Percentiles rank a stretch among this genome's conserved stretches.
Conservation (phyloP, 495 filamentous ascomycete species). For the Choiromyces venosus region DNA sequence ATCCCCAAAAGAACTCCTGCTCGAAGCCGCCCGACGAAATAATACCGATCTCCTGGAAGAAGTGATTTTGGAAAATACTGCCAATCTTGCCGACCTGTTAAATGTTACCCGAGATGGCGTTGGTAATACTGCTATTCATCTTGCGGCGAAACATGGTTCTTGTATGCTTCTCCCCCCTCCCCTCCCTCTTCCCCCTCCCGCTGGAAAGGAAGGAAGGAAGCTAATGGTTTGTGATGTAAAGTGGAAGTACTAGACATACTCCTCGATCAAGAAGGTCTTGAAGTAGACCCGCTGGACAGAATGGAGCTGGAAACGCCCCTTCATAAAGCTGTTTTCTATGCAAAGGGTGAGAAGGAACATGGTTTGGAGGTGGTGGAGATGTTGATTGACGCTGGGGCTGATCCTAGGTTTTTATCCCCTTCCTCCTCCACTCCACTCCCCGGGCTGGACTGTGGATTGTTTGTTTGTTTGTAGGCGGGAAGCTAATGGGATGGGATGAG, state of each 20-base stretch:
- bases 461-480: constrained; percentile 4
- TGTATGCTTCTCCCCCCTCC: constrained; percentile 54
- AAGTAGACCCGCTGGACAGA: constrained; percentile 82
- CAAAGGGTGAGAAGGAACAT: constrained; percentile 63
- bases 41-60: constrained; percentile 70
- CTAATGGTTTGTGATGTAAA: constrained; percentile 42
- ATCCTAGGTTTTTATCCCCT: constrained; percentile 53
- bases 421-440: not conserved
- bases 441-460: not conserved
- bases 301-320: constrained; percentile 83
- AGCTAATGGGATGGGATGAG: constrained; percentile 2
- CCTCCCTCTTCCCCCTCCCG: not conserved
- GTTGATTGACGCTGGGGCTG: constrained; percentile 87
- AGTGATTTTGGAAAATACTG: constrained; percentile 49
- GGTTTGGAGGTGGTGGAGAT: constrained; percentile 72
- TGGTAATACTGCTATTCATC: constrained; percentile 81
- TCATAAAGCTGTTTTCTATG: constrained; percentile 78
- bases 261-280: constrained; percentile 89
- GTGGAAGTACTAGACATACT: constrained; percentile 87
- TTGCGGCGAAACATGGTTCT: constrained; percentile 78
- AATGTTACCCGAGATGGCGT: constrained; percentile 78
- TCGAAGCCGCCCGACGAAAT: constrained; percentile 90
- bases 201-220: not conserved
- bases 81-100: constrained; percentile 62
- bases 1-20: constrained; percentile 71